Conservation (phyloP, 768 basidiomycete species). For the Postia placenta region DNA sequence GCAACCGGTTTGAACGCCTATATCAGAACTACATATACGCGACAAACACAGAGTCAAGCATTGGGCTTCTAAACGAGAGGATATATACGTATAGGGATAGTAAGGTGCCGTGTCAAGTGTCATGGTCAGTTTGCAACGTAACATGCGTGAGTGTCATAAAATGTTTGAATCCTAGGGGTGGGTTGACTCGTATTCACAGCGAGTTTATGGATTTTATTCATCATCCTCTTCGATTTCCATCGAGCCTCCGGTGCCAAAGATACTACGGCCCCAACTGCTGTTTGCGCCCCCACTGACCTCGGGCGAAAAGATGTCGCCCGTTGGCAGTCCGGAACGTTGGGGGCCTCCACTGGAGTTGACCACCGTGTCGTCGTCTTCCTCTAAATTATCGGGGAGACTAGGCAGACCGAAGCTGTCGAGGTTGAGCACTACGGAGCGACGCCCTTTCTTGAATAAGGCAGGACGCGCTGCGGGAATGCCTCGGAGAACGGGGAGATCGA, state of each 20-base stretch:
- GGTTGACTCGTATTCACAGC: too few relatives aligned
- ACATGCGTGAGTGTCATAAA: too few relatives aligned
- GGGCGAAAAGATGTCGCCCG: constrained; percentile 15
- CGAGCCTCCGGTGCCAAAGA: neutral
- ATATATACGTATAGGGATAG: too few relatives aligned
- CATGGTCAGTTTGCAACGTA: too few relatives aligned
- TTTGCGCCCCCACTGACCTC: neutral
- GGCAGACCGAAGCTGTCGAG: neutral
- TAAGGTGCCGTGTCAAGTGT: too few relatives aligned
- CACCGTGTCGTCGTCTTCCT: neutral
- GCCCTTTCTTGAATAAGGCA: constrained; percentile 3
- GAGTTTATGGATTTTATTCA: neutral
- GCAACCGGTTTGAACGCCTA: too few relatives aligned
- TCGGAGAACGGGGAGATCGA: constrained; percentile 10
- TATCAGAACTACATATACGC: too few relatives aligned
- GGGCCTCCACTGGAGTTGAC: neutral
- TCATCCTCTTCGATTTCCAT: neutral
- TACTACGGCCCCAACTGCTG: neutral
- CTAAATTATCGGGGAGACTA: neutral
- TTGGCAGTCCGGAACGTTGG: constrained; percentile 13
- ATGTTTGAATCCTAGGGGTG: too few relatives aligned
- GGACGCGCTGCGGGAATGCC: neutral
- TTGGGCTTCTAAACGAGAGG: too few relatives aligned
- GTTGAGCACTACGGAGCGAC: constrained; percentile 7
- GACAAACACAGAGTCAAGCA: too few relatives aligned